These are phyloP conservation scores for Striga asiatica DNA, from an alignment of 257 asterid genomes.

Conservation along the genomic window DNA sequence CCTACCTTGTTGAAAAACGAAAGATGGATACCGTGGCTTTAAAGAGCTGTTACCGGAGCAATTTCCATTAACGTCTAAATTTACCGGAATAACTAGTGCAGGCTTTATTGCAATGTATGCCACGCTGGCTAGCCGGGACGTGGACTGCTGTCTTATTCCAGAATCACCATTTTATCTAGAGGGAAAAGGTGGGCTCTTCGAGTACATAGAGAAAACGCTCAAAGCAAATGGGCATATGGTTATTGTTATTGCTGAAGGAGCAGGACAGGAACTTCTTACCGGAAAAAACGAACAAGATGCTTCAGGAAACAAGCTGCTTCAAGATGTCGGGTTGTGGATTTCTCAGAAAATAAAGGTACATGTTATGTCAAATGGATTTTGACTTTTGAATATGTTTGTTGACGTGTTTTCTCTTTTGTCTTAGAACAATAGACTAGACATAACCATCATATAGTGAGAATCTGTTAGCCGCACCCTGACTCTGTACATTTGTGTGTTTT, in stretches of 20 bases:
- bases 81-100: slow-evolving; percentile 19
- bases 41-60: too few relatives aligned
- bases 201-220: slow-evolving; percentile 38
- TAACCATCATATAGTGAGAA: too few relatives aligned
- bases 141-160: slow-evolving; percentile 68
- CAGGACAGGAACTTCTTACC: slow-evolving; percentile 57
- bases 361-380: too few relatives aligned
- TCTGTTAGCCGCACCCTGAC: too few relatives aligned
- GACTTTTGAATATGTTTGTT: neutral
- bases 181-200: slow-evolving; percentile 58
- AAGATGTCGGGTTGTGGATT: slow-evolving; percentile 64
- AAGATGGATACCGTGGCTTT: too few relatives aligned
- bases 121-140: slow-evolving; percentile 72
- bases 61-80: too few relatives aligned
- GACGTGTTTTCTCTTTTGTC: too few relatives aligned
- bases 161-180: slow-evolving; percentile 66
- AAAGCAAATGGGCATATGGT: slow-evolving; percentile 74
- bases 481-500: too few relatives aligned
- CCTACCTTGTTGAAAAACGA: too few relatives aligned
- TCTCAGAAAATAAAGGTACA: slow-evolving; percentile 53
- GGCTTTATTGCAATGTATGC: slow-evolving; percentile 74
- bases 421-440: too few relatives aligned
- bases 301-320: slow-evolving; percentile 58
- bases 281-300: slow-evolving; percentile 51
- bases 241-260: slow-evolving; percentile 21